Base-by-base conservation (phyloP, 2,329 filamentous ascomycete genomes). In the Microsporum audouinii region DNA sequence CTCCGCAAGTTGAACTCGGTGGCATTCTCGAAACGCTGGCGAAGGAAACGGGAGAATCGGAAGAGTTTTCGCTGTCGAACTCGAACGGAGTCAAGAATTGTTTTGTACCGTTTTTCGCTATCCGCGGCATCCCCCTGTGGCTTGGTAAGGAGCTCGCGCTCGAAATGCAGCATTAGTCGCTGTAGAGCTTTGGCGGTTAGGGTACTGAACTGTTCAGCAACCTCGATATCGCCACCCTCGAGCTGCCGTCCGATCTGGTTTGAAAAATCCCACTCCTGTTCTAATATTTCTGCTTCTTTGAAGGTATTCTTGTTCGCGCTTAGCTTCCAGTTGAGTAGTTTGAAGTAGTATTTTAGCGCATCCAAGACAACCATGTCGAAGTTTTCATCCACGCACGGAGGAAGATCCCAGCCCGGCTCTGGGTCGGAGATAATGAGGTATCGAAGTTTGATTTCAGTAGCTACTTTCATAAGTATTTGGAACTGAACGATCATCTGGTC, bases 401-500 rank as follows among this genome's bases (percentile, higher is more conserved):
- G 94, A 60, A 97, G 77, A 68, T 97, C 91, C 94, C 94, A 99
- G 55, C 94, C 92, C 23, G 88, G 85, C 72, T 97, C 88, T 0
- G 91, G 88, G 66, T 89, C 84, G 27, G 91, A 89, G 58, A 97
- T 90, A 31, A 84, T 79, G 39, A 88, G 81, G 71, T 96, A 96
- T 66, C 92, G 88, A 68, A 88, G 84, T 74, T 97, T 99, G 75
- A 97, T 96, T 64, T 87, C 84, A 63, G 95, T 91, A 36, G 94
- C 92, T 66, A 97, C 85, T 69, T 89, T 91, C 65, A 99, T 84
- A 60, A 97, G 78, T 51, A 96, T 89, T 74, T 95, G 91, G 68
- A 99, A 97, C 71, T 99, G 94, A 0, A 88, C 82, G 65, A 99
- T 96, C 89, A 97, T 95, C 75, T 97, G 92, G 71, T 97, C 91